Conservation (phyloP, 1,284 basidiomycete species). For the Puccinia brachypodii region DNA sequence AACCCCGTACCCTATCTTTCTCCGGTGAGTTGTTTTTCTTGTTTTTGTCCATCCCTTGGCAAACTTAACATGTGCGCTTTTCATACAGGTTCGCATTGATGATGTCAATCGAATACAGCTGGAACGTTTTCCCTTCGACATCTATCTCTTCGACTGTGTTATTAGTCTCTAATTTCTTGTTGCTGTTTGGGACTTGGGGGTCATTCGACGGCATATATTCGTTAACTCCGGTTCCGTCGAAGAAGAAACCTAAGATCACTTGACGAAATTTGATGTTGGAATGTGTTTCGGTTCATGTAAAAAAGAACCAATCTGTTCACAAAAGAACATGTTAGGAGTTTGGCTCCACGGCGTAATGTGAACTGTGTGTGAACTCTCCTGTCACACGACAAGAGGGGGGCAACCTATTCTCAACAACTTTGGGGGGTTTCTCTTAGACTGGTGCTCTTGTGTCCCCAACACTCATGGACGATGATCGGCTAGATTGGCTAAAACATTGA, state of each 20-base stretch:
- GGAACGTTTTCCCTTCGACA: conserved; percentile 85
- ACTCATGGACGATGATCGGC: no score
- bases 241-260: background rate
- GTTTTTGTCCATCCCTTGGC: background rate
- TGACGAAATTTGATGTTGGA: background rate
- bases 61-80: conserved; percentile 22
- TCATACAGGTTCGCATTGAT: conserved; percentile 65
- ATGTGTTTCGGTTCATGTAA: no score
- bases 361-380: no score
- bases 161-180: conserved; percentile 63
- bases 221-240: background rate
- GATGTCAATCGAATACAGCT: conserved; percentile 73
- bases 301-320: no score
- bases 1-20: conserved; percentile 65
- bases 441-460: no score
- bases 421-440: no score
- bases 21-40: conserved; percentile 63
- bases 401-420: no score
- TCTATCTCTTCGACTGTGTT: conserved; percentile 68
- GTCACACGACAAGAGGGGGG: no score
- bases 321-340: no score
- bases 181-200: conserved; percentile 63
- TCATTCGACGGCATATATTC: background rate
- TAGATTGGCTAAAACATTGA: no score
- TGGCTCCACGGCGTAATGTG: no score